These are phyloP conservation scores for Vigna nakashimae DNA, from an alignment of 306 rosid genomes.

Conservation along the genomic window DNA sequence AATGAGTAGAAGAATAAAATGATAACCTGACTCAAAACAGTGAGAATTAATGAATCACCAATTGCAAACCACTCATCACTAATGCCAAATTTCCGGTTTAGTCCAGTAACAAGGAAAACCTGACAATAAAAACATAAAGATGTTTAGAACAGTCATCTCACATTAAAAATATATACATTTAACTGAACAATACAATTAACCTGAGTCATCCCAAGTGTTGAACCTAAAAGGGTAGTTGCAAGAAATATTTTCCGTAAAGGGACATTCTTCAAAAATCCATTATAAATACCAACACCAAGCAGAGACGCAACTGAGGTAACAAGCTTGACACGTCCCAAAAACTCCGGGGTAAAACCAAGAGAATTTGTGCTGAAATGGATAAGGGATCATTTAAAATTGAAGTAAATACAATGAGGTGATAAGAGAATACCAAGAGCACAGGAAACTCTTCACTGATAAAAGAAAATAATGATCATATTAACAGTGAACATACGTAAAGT, in stretches of 20 bases:
- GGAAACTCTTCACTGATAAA: constrained; percentile 29
- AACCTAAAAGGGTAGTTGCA: constrained; percentile 70
- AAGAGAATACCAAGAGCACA: constrained; percentile 23
- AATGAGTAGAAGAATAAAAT: constrained; percentile 23
- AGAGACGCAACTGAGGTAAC: constrained; percentile 94
- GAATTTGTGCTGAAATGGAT: constrained; percentile 80
- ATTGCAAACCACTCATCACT: constrained; percentile 96
- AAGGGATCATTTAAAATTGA: constrained; percentile 38
- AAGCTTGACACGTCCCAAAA: constrained; percentile 93
- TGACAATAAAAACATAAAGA: constrained; percentile 39
- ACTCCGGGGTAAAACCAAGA: constrained; percentile 90
- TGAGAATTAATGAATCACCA: constrained; percentile 95
- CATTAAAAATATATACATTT: constrained; percentile 4
- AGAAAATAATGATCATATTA: constrained; percentile 27
- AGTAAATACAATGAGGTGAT: constrained; percentile 22
- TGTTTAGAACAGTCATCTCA: constrained; percentile 26
- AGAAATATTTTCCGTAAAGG: constrained; percentile 80
- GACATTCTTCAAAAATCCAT: constrained; percentile 89
- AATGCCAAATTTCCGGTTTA: constrained; percentile 80
- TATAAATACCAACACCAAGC: constrained; percentile 92
- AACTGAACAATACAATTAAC: constrained; percentile 47
- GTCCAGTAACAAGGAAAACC: constrained; percentile 92
- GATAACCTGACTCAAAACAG: constrained; percentile 92
- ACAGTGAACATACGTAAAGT: constrained; percentile 74
- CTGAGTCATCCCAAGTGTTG: constrained; percentile 98